Base-by-base conservation (phyloP, 83 land plant species). In the Isoetes engelmannii region DNA sequence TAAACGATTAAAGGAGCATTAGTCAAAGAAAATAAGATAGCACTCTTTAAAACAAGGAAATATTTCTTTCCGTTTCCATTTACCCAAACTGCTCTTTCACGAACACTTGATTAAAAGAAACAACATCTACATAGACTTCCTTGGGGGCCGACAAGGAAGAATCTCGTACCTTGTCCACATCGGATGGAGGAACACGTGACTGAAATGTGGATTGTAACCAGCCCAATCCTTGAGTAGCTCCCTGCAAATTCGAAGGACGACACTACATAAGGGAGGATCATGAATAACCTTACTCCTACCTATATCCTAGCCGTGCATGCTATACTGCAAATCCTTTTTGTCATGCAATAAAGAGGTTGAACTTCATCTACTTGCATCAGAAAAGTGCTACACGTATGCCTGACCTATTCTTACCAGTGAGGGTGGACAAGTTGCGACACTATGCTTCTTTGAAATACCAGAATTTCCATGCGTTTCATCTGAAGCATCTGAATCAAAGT, bases 161-260 rank as follows among this genome's bases (percentile, higher is more conserved):
- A 12, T 17, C 55, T 12, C 55, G 3, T 77, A 89, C 94, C 90
- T 89, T 89, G 57, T 89, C 94, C 72, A 89, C 90, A 80, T 89
- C 94, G 37, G 85, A 84, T 48, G 85, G 77, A 28, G 89, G 85
- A 63, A 89, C 94, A 72, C 79, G 79, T 42, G 75, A 79, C 66
- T 81, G 89, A 9, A 75, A 67, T 20, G 81, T 68, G 9, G 87
- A 84, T 68, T 83, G 81, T 68, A 74, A 63, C 85, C 83, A 84
- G 61, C 81, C 80, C 60, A 61, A 68, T 49, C 73, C 47, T 41
- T 59, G 46, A 43, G 42, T 48, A 12, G 50, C 54, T 57, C 63
- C 13, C 58, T 15, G 46, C 54, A 19, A 54, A 60, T 48, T 18
- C 13, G 45, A 43, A 51, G 55, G 3, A 12, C 55, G 0, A 3